Evolutionary conservation across 306 rosid genomes (phyloP).

Genomic region (Begonia fuchsioides): DNA sequence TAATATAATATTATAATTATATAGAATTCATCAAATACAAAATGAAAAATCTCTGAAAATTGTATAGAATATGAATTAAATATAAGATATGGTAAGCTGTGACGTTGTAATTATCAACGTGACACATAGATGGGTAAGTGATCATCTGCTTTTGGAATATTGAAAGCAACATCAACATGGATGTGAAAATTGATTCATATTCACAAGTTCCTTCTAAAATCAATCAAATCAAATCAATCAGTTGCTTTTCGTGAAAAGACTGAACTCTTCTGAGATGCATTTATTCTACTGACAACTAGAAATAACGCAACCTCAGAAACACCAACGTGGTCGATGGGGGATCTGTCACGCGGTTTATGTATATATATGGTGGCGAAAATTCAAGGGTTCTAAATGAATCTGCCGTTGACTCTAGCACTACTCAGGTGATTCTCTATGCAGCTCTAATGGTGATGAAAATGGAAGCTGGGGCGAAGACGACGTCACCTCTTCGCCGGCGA

Average conservation of each 20-base stretch:
- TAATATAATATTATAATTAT: too few relatives aligned
- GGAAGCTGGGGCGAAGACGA: constrained; percentile 20
- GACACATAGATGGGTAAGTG: not conserved
- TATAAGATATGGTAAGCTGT: too few relatives aligned
- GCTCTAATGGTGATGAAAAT: constrained; percentile 12
- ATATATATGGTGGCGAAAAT: too few relatives aligned
- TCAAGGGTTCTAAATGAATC: constrained; percentile 13
- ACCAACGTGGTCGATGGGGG: too few relatives aligned
- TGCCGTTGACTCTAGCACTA: constrained; percentile 28
- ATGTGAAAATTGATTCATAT: not conserved
- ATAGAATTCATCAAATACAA: too few relatives aligned
- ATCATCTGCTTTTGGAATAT: not conserved
- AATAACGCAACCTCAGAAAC: not conserved
- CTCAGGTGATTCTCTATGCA: constrained; percentile 13
- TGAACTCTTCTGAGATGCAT: not conserved
- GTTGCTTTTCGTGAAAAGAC: not conserved
- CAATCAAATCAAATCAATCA: constrained; percentile 1
- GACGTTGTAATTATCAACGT: too few relatives aligned
- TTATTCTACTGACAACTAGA: not conserved
- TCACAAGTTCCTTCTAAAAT: not conserved
- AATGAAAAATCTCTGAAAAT: too few relatives aligned
- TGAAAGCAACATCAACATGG: not conserved
- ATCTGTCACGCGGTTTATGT: too few relatives aligned
- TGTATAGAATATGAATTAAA: too few relatives aligned
- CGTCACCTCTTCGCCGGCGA: constrained; percentile 21